A percentile compares a stretch with the other conserved stretches of the same genome.
Conservation (phyloP, 768 basidiomycete genomes). For the Russula olivacea region DNA sequence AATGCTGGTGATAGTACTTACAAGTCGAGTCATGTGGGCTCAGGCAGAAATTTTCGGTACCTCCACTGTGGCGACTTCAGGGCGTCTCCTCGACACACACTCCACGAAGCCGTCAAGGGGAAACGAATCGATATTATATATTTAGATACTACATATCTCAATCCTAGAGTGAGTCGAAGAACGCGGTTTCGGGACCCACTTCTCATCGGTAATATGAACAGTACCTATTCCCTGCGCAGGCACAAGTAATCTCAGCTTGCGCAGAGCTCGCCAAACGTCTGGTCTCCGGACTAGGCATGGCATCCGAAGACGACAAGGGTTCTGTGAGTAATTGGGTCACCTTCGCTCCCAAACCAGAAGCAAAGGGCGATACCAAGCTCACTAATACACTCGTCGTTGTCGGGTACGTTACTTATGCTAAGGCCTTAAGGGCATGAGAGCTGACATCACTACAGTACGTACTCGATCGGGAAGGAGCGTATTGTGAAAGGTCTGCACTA, state of each 20-base stretch:
- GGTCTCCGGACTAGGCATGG: conserved; percentile 36
- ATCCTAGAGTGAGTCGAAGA: conserved; percentile 53
- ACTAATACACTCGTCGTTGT: conserved; percentile 56
- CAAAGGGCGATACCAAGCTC: conserved; percentile 37
- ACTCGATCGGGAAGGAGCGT: conserved; percentile 96
- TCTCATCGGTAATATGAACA: conserved; percentile 29
- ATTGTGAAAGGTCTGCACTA: conserved; percentile 78
- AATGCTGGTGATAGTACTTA: conserved; percentile 81
- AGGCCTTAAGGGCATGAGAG: background rate
- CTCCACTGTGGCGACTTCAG: conserved; percentile 94
- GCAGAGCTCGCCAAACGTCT: conserved; percentile 69
- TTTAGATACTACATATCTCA: conserved; percentile 93
- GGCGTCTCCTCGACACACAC: conserved; percentile 80
- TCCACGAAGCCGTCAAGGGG: conserved; percentile 77
- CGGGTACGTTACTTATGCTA: conserved; percentile 44
- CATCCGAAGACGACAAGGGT: conserved; percentile 27
- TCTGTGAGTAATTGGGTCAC: conserved; percentile 51
- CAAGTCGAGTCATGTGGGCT: conserved; percentile 66
- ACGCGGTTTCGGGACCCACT: background rate
- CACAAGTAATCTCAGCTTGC: conserved; percentile 90
- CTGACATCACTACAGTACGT: conserved; percentile 53
- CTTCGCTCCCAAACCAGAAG: conserved; percentile 24
- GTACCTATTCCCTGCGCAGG: conserved; percentile 95
- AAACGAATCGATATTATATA: conserved; percentile 85
- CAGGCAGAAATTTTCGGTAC: conserved; percentile 69